These are phyloP conservation scores for Colletotrichum viniferum DNA, from an alignment of 2,329 filamentous ascomycete species.

Conservation along the genomic window DNA sequence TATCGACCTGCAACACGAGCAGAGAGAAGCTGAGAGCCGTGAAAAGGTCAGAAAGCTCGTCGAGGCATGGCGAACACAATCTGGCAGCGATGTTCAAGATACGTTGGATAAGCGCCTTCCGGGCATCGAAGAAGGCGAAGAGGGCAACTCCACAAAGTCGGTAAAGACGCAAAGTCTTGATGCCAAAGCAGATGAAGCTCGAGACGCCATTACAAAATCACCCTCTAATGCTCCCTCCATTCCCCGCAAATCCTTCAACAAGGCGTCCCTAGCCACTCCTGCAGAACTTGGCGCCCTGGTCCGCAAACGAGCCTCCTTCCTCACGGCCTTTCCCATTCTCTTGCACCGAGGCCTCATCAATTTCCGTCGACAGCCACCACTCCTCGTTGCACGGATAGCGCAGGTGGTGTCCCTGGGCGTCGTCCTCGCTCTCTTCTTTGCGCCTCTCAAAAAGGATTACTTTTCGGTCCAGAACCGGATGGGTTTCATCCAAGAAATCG, in stretches of 20 bases:
- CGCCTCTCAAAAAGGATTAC: constrained; percentile 72
- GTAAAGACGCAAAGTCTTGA: background rate
- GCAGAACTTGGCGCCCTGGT: constrained; percentile 74
- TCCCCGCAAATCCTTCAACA: constrained; percentile 47
- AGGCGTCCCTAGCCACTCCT: constrained; percentile 62
- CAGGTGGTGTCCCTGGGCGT: constrained; percentile 69
- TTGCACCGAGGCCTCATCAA: constrained; percentile 72
- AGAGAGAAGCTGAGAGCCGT: constrained; percentile 65
- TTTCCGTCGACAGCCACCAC: constrained; percentile 66
- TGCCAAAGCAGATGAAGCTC: background rate
- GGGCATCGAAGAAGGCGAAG: constrained; percentile 32
- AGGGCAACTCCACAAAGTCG: constrained; percentile 9
- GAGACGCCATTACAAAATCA: background rate
- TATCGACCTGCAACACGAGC: constrained; percentile 71
- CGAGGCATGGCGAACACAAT: constrained; percentile 53
- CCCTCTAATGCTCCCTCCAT: constrained; percentile 16
- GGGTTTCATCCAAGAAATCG: constrained; percentile 75
- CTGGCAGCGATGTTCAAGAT: background rate
- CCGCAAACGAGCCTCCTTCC: constrained; percentile 65
- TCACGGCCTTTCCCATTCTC: constrained; percentile 68
- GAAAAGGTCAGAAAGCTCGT: constrained; percentile 67
- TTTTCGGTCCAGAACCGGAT: constrained; percentile 74
- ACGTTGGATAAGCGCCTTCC: constrained; percentile 29
- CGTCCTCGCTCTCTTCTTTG: constrained; percentile 72
- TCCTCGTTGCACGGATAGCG: constrained; percentile 69